phyloP scores from a whole-genome alignment of 345 rosid species.

The Kandelia obovata region DNA sequence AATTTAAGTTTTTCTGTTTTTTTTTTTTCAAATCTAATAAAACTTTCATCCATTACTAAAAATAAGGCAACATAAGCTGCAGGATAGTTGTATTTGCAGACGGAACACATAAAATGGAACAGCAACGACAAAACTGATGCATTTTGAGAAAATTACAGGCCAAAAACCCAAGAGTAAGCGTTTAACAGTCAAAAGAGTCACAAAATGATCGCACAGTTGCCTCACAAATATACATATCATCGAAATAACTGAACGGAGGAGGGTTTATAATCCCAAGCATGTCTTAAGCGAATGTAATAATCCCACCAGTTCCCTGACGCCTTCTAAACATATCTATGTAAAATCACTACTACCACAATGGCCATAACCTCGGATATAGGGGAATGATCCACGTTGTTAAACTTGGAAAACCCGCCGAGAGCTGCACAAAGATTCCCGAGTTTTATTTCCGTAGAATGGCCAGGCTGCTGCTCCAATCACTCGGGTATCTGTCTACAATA shows the following conservation, averaged over 20 bases:
- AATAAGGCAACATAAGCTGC: too few species aligned
- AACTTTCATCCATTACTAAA: too few species aligned
- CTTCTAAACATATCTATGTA: not conserved
- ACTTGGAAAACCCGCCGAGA: not conserved
- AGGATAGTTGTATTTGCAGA: too few species aligned
- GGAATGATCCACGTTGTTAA: not conserved
- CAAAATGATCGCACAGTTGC: too few species aligned
- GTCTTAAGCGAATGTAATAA: not conserved
- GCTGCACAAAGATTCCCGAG: not conserved
- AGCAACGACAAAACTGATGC: too few species aligned
- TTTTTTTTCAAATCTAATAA: too few species aligned
- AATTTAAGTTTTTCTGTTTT: too few species aligned
- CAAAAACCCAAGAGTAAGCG: too few species aligned
- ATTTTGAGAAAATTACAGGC: too few species aligned
- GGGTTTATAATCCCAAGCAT: not conserved
- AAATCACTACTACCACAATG: not conserved
- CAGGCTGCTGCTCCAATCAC: not conserved
- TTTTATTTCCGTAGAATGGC: not conserved
- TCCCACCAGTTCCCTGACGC: not conserved
- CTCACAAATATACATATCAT: not conserved
- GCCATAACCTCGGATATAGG: not conserved
- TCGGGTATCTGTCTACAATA: constrained; percentile 4
- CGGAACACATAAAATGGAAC: too few species aligned
- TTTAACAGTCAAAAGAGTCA: too few species aligned
- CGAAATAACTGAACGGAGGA: not conserved